phyloP scores from a whole-genome alignment of 1,284 basidiomycete genomes.

The Boletus chippewaensis region DNA sequence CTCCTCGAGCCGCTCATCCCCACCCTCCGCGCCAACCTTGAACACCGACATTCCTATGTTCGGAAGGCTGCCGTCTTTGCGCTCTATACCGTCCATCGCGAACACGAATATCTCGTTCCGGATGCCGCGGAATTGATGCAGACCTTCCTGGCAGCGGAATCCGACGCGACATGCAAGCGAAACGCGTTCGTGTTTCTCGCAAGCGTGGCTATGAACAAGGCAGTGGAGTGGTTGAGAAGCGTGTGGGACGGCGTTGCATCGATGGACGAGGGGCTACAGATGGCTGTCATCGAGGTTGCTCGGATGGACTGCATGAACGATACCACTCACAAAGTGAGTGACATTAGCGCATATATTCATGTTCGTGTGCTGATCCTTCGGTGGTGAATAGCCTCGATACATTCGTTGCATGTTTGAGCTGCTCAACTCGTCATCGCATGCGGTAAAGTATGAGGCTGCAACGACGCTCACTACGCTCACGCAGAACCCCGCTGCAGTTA shows the following conservation, averaged over 20 bases:
- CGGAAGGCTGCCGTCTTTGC: constrained; percentile 99
- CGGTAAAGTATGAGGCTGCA: constrained; percentile 98
- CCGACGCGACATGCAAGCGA: constrained; percentile 94
- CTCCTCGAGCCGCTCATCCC: constrained; percentile 95
- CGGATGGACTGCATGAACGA: constrained; percentile 86
- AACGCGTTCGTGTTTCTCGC: constrained; percentile 96
- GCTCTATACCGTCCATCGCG: constrained; percentile 89
- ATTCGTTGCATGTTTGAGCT: constrained; percentile 94
- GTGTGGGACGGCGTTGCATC: constrained; percentile 80
- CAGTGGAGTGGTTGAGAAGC: constrained; percentile 85
- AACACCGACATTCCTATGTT: constrained; percentile 97
- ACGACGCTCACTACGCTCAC: constrained; percentile 93
- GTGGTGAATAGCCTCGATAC: constrained; percentile 65
- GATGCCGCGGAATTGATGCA: constrained; percentile 96
- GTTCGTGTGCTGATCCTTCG: constrained; percentile 12
- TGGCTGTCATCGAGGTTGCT: constrained; percentile 94
- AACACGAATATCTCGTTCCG: constrained; percentile 92
- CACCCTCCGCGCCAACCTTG: constrained; percentile 88
- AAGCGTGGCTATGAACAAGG: constrained; percentile 83
- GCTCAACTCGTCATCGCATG: constrained; percentile 86
- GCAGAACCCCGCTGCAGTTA: constrained; percentile 93
- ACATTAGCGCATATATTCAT: constrained; percentile 1
- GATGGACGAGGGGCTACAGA: constrained; percentile 93
- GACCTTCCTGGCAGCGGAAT: constrained; percentile 96
- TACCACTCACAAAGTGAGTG: constrained; percentile 67